Evolutionary conservation across 192 early-diverging fungal genomes (phyloP).

Genomic region (Gonapodya prolifera): DNA sequence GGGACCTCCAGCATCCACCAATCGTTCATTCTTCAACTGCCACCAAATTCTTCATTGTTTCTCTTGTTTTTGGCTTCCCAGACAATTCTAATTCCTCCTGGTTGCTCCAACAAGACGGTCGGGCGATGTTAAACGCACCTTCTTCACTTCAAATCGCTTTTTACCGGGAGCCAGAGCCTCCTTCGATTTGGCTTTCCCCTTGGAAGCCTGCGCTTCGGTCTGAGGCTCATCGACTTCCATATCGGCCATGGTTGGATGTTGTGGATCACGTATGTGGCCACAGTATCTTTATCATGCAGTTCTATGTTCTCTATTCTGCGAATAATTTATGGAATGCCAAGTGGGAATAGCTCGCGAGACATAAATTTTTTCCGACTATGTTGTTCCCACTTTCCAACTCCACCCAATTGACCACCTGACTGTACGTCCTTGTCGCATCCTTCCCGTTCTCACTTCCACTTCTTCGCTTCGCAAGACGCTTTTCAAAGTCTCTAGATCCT

Average conservation of each 20-base stretch:
- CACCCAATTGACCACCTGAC: neutral
- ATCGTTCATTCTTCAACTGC: no score
- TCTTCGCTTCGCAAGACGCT: constrained; percentile 14
- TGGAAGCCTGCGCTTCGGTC: neutral
- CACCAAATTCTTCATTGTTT: no score
- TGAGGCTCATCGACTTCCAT: neutral
- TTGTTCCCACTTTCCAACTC: neutral
- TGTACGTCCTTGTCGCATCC: neutral
- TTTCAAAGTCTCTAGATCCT: constrained; percentile 12
- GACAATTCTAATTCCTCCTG: no score
- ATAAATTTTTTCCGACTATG: neutral
- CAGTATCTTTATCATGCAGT: neutral
- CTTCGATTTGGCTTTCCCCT: constrained; percentile 8
- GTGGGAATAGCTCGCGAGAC: neutral
- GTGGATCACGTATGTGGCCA: neutral
- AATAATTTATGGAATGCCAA: neutral
- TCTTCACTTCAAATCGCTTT: constrained; percentile 92
- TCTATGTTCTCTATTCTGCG: neutral
- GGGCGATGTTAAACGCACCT: constrained; percentile 47
- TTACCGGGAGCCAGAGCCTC: constrained; percentile 15
- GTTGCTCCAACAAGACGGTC: no score
- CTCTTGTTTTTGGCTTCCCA: no score
- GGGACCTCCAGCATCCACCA: no score
- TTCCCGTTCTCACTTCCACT: neutral
- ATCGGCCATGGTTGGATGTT: neutral